phyloP scores from a whole-genome alignment of 2,329 filamentous ascomycete species.

The Diaporthe citri region DNA sequence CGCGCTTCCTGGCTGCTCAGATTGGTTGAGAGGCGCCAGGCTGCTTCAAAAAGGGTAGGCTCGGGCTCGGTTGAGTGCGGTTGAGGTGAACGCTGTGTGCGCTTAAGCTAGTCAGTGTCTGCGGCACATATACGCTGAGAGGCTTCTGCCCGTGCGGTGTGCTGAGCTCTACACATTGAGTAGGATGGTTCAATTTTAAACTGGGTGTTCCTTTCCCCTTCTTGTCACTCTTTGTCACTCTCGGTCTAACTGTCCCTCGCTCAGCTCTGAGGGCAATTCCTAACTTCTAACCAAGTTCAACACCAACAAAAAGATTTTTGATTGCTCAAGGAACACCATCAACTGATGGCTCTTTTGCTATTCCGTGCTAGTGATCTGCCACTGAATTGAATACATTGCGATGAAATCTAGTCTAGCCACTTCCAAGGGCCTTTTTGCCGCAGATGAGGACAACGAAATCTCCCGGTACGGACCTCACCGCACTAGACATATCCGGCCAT shows the following conservation, averaged over 20 bases:
- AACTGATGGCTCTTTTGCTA: not conserved
- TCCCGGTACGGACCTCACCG: not conserved
- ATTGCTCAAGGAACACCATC: not conserved
- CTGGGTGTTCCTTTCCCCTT: not conserved
- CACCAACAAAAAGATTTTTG: not conserved
- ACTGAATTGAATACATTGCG: not conserved
- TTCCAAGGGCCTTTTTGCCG: not conserved
- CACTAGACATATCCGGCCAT: not conserved
- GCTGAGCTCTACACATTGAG: not conserved
- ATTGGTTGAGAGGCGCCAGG: not conserved
- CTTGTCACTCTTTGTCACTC: not conserved
- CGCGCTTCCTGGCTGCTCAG: conserved; percentile 2
- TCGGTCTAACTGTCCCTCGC: not conserved
- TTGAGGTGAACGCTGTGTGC: not conserved
- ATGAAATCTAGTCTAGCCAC: not conserved
- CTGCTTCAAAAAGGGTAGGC: not conserved
- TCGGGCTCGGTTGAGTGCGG: too few relatives aligned
- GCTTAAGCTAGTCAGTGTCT: too few relatives aligned
- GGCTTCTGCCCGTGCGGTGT: not conserved
- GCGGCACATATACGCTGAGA: not conserved
- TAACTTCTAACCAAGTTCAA: too few relatives aligned
- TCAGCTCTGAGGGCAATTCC: too few relatives aligned
- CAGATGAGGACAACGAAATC: not conserved
- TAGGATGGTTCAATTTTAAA: not conserved
- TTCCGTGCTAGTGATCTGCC: not conserved